Evolutionary conservation across 2,329 filamentous ascomycete species (phyloP).

Genomic region (Didymella lethalis): DNA sequence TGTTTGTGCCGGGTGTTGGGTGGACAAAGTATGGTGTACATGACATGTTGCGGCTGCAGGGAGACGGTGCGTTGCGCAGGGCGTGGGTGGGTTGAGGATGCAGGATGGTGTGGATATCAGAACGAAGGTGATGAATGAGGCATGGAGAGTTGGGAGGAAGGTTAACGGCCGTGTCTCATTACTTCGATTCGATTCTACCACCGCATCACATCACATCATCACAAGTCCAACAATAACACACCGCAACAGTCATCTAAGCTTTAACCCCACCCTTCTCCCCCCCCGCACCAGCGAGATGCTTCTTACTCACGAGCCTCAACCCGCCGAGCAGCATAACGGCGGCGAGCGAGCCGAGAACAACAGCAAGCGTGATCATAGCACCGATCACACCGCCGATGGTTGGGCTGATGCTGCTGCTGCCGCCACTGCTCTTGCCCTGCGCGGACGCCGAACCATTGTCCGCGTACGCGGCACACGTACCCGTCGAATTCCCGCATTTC

Average conservation of each 20-base stretch:
- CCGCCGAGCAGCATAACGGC: slow-evolving; percentile 64
- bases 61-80: no score
- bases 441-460: slow-evolving; percentile 25
- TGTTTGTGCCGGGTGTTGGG: no score
- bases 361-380: slow-evolving; percentile 71
- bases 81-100: no score
- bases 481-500: slow-evolving; percentile 76
- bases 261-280: slow-evolving; percentile 16
- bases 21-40: no score
- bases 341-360: slow-evolving; percentile 64
- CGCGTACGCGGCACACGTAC: slow-evolving; percentile 65
- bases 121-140: no score
- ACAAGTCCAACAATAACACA: background rate
- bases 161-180: background rate
- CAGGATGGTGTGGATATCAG: no score
- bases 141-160: no score
- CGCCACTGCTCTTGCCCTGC: slow-evolving; percentile 30
- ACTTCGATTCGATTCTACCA: background rate
- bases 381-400: slow-evolving; percentile 83
- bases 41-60: no score
- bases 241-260: slow-evolving; percentile 23
- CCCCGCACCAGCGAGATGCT: slow-evolving; percentile 41
- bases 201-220: background rate
- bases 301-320: slow-evolving; percentile 66
- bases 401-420: slow-evolving; percentile 65